A percentile compares a stretch with the other conserved stretches of the same genome.
These are phyloP conservation scores for Rhodotorula graminis DNA, from an alignment of 768 basidiomycete genomes.

Conservation along the genomic window DNA sequence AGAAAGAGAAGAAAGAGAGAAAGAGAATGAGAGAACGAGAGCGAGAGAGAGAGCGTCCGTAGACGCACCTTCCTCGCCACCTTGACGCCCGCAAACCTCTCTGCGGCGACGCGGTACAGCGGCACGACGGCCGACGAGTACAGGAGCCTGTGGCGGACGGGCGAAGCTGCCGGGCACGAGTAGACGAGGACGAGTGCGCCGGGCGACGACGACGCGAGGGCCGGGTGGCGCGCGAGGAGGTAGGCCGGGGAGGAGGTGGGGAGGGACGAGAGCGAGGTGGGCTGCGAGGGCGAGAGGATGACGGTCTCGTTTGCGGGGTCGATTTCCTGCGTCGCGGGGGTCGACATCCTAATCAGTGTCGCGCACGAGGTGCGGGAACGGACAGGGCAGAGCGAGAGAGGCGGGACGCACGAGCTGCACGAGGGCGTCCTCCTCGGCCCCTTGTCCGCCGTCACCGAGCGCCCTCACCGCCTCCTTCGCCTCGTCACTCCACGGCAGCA, in stretches of 20 bases:
- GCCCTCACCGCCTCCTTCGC: slow-evolving; percentile 61
- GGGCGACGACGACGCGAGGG: slow-evolving; percentile 59
- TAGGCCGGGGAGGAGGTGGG: slow-evolving; percentile 13
- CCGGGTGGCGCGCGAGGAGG: slow-evolving; percentile 41
- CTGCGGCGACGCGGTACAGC: slow-evolving; percentile 56
- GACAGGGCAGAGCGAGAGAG: slow-evolving; percentile 56
- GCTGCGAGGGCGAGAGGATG: slow-evolving; percentile 59
- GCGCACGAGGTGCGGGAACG: slow-evolving; percentile 37
- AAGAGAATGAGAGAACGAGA: no score
- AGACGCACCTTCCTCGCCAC: slow-evolving; percentile 49
- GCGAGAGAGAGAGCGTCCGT: no score
- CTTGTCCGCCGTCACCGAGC: slow-evolving; percentile 51
- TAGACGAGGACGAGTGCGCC: slow-evolving; percentile 50
- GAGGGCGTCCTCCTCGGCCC: slow-evolving; percentile 36
- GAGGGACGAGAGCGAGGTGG: slow-evolving; percentile 46
- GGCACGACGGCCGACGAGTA: slow-evolving; percentile 70
- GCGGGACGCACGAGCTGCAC: slow-evolving; percentile 46
- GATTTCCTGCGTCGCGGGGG: slow-evolving; percentile 55
- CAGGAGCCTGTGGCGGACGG: slow-evolving; percentile 80
- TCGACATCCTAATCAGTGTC: slow-evolving; percentile 17
- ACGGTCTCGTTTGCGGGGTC: slow-evolving; percentile 63
- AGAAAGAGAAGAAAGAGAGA: no score
- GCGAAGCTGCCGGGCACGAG: slow-evolving; percentile 74
- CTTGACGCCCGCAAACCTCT: slow-evolving; percentile 50
- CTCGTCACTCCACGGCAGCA: slow-evolving; percentile 59